Evolutionary conservation across 495 filamentous ascomycete genomes (phyloP).

Genomic region (Staphylotrichum longicolle): DNA sequence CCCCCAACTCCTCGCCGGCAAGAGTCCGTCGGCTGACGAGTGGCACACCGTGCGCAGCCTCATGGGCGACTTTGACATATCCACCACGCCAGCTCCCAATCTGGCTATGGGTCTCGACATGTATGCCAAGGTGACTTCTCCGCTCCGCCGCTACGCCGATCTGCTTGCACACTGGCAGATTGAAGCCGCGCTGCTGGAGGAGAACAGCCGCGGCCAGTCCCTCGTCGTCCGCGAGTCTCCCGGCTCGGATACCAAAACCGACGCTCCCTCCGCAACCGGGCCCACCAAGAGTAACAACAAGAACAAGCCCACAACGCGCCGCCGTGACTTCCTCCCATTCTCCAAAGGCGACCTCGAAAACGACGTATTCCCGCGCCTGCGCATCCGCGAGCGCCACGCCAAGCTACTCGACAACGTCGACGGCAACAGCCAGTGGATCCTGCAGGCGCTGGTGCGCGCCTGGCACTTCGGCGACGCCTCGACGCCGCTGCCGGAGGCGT

Average conservation of each 20-base stretch:
- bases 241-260: slow-evolving; percentile 2
- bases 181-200: slow-evolving; percentile 72
- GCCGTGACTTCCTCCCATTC: slow-evolving; percentile 59
- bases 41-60: slow-evolving; percentile 61
- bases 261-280: too few species aligned
- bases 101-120: slow-evolving; percentile 61
- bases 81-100: slow-evolving; percentile 52
- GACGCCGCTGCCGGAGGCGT: slow-evolving; percentile 57
- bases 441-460: slow-evolving; percentile 69
- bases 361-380: slow-evolving; percentile 48
- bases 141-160: slow-evolving; percentile 79
- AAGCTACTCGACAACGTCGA: slow-evolving; percentile 31
- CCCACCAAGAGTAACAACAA: not conserved
- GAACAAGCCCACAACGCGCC: too few species aligned
- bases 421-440: slow-evolving; percentile 55
- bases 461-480: slow-evolving; percentile 63
- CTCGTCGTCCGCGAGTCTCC: slow-evolving; percentile 41
- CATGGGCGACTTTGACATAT: slow-evolving; percentile 53
- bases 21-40: slow-evolving; percentile 54
- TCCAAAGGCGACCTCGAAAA: slow-evolving; percentile 53
- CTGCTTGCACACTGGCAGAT: slow-evolving; percentile 91
- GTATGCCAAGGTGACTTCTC: slow-evolving; percentile 81
- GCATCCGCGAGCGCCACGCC: slow-evolving; percentile 48
- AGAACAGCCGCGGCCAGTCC: slow-evolving; percentile 53
- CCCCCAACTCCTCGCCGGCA: slow-evolving; percentile 53